phyloP scores from a whole-genome alignment of 495 filamentous ascomycete genomes.

The Penicillium macrosclerotiorum region DNA sequence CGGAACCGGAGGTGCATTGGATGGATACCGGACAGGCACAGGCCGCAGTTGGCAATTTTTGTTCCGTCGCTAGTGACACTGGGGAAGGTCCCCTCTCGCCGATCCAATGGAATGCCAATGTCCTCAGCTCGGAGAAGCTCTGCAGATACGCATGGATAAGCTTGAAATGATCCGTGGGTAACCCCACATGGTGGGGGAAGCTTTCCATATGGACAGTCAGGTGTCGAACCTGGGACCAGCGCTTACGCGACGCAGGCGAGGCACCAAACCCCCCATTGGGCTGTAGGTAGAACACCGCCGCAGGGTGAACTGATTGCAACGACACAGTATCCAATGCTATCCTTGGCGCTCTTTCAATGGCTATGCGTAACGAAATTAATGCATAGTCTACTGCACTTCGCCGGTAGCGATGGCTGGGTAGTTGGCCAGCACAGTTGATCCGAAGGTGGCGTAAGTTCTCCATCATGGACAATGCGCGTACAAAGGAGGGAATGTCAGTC shows the following conservation, averaged over 20 bases:
- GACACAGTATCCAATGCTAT: conserved; percentile 59
- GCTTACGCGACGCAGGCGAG: conserved; percentile 57
- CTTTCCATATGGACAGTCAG: conserved; percentile 66
- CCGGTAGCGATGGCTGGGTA: conserved; percentile 62
- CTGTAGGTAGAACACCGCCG: conserved; percentile 67
- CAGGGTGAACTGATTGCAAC: conserved; percentile 64
- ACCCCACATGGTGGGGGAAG: conserved; percentile 53
- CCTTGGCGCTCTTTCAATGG: conserved; percentile 65
- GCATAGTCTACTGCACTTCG: conserved; percentile 78
- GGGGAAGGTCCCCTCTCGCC: conserved; percentile 67
- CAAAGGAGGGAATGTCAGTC: conserved; percentile 77
- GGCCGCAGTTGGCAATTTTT: conserved; percentile 44
- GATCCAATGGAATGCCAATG: conserved; percentile 68
- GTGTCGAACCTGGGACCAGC: conserved; percentile 71
- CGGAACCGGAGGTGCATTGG: background rate
- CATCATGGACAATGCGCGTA: conserved; percentile 62
- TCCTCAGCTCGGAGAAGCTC: conserved; percentile 59
- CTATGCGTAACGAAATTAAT: conserved; percentile 73
- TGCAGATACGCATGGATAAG: conserved; percentile 71
- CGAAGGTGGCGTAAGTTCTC: conserved; percentile 64
- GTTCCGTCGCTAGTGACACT: conserved; percentile 61
- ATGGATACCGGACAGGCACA: background rate
- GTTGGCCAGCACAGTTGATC: conserved; percentile 69
- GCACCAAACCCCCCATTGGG: conserved; percentile 63
- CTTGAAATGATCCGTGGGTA: conserved; percentile 67